Percentiles rank a stretch among this genome's conserved stretches.
phyloP scores from a whole-genome alignment of 768 basidiomycete genomes.

The Phanerochaete carnosa region DNA sequence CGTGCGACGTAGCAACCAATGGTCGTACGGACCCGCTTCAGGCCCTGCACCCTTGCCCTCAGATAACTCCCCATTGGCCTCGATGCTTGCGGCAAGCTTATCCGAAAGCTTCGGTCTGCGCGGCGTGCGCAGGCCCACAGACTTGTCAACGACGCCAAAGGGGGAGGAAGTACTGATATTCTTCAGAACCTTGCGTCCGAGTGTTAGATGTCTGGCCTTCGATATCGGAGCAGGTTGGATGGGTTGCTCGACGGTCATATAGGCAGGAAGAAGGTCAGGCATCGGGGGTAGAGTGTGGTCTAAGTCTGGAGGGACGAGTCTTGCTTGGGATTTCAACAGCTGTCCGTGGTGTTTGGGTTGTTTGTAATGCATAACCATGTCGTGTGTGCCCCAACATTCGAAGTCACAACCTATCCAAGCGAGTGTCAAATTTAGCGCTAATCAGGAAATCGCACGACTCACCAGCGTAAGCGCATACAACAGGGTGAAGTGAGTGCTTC shows the following conservation, averaged over 20 bases:
- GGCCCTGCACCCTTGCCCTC: slow-evolving; percentile 20
- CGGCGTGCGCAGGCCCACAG: slow-evolving; percentile 39
- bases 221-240: slow-evolving; percentile 46
- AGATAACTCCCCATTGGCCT: slow-evolving; percentile 9
- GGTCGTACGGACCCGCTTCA: slow-evolving; percentile 44
- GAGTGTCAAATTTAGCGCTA: slow-evolving; percentile 3
- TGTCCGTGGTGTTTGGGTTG: slow-evolving; percentile 33
- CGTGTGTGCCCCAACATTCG: slow-evolving; percentile 41
- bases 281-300: slow-evolving; percentile 30
- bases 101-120: slow-evolving; percentile 20
- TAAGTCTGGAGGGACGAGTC: slow-evolving; percentile 29
- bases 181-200: slow-evolving; percentile 53
- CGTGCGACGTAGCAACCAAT: slow-evolving; percentile 13
- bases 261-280: slow-evolving; percentile 46
- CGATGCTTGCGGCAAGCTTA: slow-evolving; percentile 13
- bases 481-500: slow-evolving; percentile 43
- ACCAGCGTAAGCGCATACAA: slow-evolving; percentile 56
- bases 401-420: slow-evolving; percentile 48
- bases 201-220: slow-evolving; percentile 43
- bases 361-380: slow-evolving; percentile 49
- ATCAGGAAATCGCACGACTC: slow-evolving; percentile 2
- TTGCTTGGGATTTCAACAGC: slow-evolving; percentile 32
- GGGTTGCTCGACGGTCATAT: slow-evolving; percentile 43
- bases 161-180: slow-evolving; percentile 38
- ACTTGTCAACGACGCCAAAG: slow-evolving; percentile 32